Evolutionary conservation across 2,329 filamentous ascomycete species (phyloP), one percentile per base, ranked within the genome.

Genomic region (Alternaria sp.): DNA sequence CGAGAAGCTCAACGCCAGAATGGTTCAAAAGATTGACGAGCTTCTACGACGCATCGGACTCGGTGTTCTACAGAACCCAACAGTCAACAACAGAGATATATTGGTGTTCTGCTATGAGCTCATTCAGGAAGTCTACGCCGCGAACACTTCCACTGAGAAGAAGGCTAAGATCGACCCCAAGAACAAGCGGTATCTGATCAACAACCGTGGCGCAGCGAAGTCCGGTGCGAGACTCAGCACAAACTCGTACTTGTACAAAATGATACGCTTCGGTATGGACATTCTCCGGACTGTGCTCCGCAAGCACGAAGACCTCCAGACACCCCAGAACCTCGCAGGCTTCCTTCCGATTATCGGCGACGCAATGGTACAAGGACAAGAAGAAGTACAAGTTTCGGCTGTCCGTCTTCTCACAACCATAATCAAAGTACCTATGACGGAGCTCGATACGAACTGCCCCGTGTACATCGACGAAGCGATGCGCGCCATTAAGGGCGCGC

Each of bases 81-180:
- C 89, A 0, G 90, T 92, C 0, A 89, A 91, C 65, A 92, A 89
- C 69, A 89, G 90, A 50, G 92, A 97, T 67, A 89, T 94, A 41
- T 82, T 99, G n/a, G 82, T 97, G 0, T 97, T 99, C 78, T 97
- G 94, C 77, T 98, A 97, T 75, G 93, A 98, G 77, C 86, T 98
- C 48, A 92, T 98, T 41, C 92, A 96, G 74, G 90, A 94, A 64
- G 91, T 92, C 0, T 96, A 97, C 78, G 87, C 87, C 61, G 87
- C 86, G 59, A 73, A 83, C 85, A 55, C 86, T 83, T 68, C 83
- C 82, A 8, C 76, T 20, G 63, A 71, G 48, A 58, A 63, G 63
- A 65, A 65, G 62, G 56, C 70, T 59, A 54, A 77, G 67, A 70
- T 75, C 54, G 72, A 74, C 30, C 61, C 68, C 82, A 72, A 81